Base-by-base conservation (phyloP, 768 basidiomycete species). In the Agaricus blazei region DNA sequence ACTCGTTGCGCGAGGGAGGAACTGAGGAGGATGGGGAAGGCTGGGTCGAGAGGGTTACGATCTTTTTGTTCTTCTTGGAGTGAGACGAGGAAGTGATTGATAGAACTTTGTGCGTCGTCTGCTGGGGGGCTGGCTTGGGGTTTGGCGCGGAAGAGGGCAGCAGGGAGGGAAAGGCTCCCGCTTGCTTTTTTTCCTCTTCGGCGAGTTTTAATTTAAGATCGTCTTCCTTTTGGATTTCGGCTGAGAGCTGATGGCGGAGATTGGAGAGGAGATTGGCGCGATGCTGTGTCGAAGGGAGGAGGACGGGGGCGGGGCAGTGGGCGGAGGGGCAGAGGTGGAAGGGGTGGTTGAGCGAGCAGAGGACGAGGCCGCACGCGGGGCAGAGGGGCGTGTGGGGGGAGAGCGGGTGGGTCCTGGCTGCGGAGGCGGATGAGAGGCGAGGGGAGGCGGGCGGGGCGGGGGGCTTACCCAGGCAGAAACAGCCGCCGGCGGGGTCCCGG, bases 101-200 rank as follows among this genome's bases (percentile, higher is more conserved):
- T 24, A 88, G 60, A 9, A 87, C 81, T 63, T 80, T 84, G 58
- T 81, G 82, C 12, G 44, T 34, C 3, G 24, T 45, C 19, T 6
- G 44, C 1, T 19, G 4, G 43, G 19, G 5, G 44, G 26, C 12
- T 4, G 23, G 44, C 34, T 34, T 34, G 19, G 11, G 36, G 48
- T 38, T 31, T 31, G 37, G 49, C 6, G 15, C 6, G 19, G 38
- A 27, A 3, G 49, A 14, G 37, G 49, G 28, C 5, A 66, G 58
- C 27, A 89, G 76, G 12, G 73, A 70, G 19, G 87, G 87, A 63
- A 89, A 89, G 0, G 81, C 83, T 2, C 86, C 85, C 26, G 71
- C 79, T 0, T 78, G 79, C 7, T 68, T 67, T 5, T 76, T 71
- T 0, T 77, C 80, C 54, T 80, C 78, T 26, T 80, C 75, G 2